Base-by-base conservation (phyloP, 2,329 filamentous ascomycete genomes). In the Scedosporium boydii region DNA sequence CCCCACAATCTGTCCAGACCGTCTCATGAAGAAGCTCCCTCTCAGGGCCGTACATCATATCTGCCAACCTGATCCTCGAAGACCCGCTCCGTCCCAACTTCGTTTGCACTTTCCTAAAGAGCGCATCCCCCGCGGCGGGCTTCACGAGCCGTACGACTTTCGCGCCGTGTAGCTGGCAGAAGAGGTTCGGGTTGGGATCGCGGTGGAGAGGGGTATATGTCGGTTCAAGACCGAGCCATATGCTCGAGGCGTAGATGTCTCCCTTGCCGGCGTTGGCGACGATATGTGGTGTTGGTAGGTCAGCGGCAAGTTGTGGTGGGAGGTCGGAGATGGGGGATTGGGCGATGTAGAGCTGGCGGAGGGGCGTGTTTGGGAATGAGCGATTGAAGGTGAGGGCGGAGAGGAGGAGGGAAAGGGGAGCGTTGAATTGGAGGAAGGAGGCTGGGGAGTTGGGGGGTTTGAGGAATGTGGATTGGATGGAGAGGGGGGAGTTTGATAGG, bases 111-210 rank as follows among this genome's bases (percentile, higher is more conserved):
- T 73, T 62, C 9, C 71, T 77, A 71, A 92, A 96, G 2, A 96
- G 71, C 0, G 69, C 73, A 57, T 82, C 76, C 0, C 95, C 95
- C 3, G 78, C 69, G 0, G 74, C 70, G 0, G 92, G 91, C 4
- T 80, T 76, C 63, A 93, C 79, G 12, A 97, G 71, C n/a, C 92
- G 81, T 16, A 97, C 78, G 0, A 77, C 72, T 74, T 99, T 99
- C 60, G 71, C 74, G 3, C 90, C 86, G 16, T 84, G 85, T 12
- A 98, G 74, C 74, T 99, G 95, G 56, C 90, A 85, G 71, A 98
- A 96, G 0, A 97, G 69, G 70, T 99, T 99, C 0, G 91, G 91
- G 69, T 98, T 98, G 0, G 95, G 95, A 69, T 99, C 95, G 62
- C 89, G 85, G 74, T 99, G 95, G 3, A 96, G 78, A 3, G 95